Base-by-base conservation (phyloP, 1,139 yeast species). In the Sugiyamaella paludigena region DNA sequence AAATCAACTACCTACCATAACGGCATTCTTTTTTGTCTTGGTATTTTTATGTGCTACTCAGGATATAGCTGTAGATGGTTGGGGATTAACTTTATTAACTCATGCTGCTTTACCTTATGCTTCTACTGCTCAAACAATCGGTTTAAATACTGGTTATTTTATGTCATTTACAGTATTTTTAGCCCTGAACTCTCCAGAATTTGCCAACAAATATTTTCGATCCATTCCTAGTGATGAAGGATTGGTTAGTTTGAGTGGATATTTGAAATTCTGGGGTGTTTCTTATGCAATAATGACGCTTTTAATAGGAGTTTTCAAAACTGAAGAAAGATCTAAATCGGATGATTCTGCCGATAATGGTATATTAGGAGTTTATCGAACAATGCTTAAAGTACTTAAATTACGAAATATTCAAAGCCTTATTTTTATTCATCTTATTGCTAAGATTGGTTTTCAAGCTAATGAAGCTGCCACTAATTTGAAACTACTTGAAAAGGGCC, bases 31-130 rank as follows among this genome's bases (percentile, higher is more conserved):
- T 68, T 87, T 91, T 60, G 56, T 81, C 16, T 71, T 94, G 51
- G 92, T 92, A 38, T 80, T 92, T 52, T 74, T 92, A 52, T 91
- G 97, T 70, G 98, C 98, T 2, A 92, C 99, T 0, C 98, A 92
- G 67, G 99, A 92, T 65, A 92, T 92, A 49, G 98, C 98, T 1
- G 98, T 92, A 12, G 99, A 92, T 69, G 98, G 98, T 6, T 92
- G 98, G 98, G 98, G 98, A 0, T 72, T 92, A 62, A 92, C 97
- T 1, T 80, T 92, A 45, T 73, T 92, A 47, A 81, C 91, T 13
- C 83, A 82, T 24, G 81, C 80, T 37, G 86, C 95, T 16, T 73
- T 92, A 51, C 83, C 95, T n/a, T 92, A 81, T 69, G 98, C 98
- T 0, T 87, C 96, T 4, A 92, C 98, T 0, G 98, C 98, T 0